These are phyloP conservation scores for Hericium erinaceus DNA, from an alignment of 768 basidiomycete genomes.

Conservation along the genomic window DNA sequence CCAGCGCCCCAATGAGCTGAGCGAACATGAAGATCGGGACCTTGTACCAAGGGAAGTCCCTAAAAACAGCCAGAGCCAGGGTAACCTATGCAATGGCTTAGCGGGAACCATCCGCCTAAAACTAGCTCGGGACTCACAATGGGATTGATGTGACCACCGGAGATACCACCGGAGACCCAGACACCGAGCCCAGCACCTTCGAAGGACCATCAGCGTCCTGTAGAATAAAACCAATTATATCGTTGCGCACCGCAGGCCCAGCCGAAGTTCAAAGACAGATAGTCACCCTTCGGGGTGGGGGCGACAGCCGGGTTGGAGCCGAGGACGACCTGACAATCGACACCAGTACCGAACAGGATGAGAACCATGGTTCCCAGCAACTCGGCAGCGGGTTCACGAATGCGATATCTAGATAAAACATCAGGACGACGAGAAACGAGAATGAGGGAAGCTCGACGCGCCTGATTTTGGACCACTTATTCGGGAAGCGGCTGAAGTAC, in stretches of 20 bases:
- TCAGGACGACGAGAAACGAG: background rate
- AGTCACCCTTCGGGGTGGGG: constrained; percentile 16
- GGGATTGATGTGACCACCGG: constrained; percentile 53
- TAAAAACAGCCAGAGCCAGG: constrained; percentile 54
- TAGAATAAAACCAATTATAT: background rate
- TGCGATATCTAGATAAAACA: background rate
- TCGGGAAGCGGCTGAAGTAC: constrained; percentile 10
- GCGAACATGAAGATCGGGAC: constrained; percentile 62
- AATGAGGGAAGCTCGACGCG: background rate
- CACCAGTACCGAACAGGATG: constrained; percentile 7
- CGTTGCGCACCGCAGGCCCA: constrained; percentile 14
- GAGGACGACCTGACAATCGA: constrained; percentile 7
- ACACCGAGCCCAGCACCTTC: constrained; percentile 53
- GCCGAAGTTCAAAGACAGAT: constrained; percentile 12
- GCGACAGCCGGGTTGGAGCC: constrained; percentile 13
- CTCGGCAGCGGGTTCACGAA: constrained; percentile 6
- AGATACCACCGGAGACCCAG: constrained; percentile 57
- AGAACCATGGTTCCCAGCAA: constrained; percentile 7
- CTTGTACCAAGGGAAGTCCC: constrained; percentile 74
- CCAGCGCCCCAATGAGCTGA: constrained; percentile 52
- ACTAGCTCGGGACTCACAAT: constrained; percentile 14
- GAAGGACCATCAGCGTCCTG: background rate
- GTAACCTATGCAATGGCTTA: constrained; percentile 43
- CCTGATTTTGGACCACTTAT: constrained; percentile 16
- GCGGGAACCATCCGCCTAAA: background rate